Base-by-base conservation (phyloP, 345 rosid genomes). In the Rubroshorea leprosula region DNA sequence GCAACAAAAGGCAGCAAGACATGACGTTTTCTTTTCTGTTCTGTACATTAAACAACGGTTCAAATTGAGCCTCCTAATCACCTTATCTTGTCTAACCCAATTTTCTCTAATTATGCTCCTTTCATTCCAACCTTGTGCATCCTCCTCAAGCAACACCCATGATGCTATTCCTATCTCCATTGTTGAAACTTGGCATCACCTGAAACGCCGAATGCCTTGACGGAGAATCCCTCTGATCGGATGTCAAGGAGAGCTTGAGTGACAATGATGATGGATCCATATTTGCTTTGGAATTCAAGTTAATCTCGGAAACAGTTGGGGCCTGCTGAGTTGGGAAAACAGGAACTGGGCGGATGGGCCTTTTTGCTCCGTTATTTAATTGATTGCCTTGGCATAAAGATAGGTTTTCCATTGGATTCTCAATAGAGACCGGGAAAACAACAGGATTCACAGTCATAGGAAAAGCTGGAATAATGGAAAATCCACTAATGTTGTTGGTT, bases 81-180 rank as follows among this genome's bases (percentile, higher is more conserved):
- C 57, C 64, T 60, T 21, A 31, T 51, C 49, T 25, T 9, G 23
- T 65, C 56, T 65, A 51, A 18, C 19, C 73, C 53, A 29, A 41
- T 41, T 64, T 55, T 39, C 58, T 61, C 76, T 66, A 74, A 69
- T 63, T 57, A 62, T 63, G 56, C 58, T 47, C 55, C 64, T 18
- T 1, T 7, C 5, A 5, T 39, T 29, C 9, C 16, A 51, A 25
- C 58, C 49, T 48, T 27, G 31, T 27, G 4, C 31, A 8, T 35
- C 60, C 29, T 49, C 21, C 54, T 79, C 71, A 85, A 55, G 86
- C 86, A 61, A 85, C 89, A 51, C 78, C 76, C 58, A 86, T 84
- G 68, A 74, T 80, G 80, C 69, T 83, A 48, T 74, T 78, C 79
- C 78, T 76, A 21, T 84, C 96, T 58, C 85, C 92, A 58, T 72